Evolutionary conservation across 2,329 filamentous ascomycete species (phyloP).

Genomic region (Fusarium paranaense): DNA sequence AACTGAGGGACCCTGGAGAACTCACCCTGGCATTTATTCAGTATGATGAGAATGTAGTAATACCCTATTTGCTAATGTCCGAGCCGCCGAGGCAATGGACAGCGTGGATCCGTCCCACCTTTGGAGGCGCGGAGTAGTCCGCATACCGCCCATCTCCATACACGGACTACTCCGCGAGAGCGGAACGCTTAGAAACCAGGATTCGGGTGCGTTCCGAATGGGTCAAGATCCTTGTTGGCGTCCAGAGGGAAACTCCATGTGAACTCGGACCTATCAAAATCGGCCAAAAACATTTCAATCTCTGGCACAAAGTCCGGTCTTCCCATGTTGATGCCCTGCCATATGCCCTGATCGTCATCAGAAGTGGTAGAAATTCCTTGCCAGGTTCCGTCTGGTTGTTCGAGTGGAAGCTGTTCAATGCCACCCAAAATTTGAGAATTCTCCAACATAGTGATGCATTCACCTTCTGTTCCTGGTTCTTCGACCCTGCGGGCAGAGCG

Average conservation of each 20-base stretch:
- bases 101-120: neutral
- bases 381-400: neutral
- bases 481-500: neutral
- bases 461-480: neutral
- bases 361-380: neutral
- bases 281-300: conserved; percentile 32
- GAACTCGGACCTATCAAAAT: conserved; percentile 26
- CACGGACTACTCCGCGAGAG: conserved; percentile 4
- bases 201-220: neutral
- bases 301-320: conserved; percentile 19
- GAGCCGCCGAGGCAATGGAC: neutral
- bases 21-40: neutral
- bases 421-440: neutral
- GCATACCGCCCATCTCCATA: neutral
- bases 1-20: neutral
- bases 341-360: neutral
- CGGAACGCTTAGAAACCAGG: neutral
- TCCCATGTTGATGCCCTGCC: neutral
- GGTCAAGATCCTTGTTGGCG: conserved; percentile 2
- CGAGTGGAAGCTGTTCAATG: neutral
- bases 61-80: neutral
- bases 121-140: conserved; percentile 2
- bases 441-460: neutral
- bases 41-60: neutral
- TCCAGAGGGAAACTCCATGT: conserved; percentile 25